Conservation (phyloP, 2,329 filamentous ascomycete species). For the Aspergillus sp. region DNA sequence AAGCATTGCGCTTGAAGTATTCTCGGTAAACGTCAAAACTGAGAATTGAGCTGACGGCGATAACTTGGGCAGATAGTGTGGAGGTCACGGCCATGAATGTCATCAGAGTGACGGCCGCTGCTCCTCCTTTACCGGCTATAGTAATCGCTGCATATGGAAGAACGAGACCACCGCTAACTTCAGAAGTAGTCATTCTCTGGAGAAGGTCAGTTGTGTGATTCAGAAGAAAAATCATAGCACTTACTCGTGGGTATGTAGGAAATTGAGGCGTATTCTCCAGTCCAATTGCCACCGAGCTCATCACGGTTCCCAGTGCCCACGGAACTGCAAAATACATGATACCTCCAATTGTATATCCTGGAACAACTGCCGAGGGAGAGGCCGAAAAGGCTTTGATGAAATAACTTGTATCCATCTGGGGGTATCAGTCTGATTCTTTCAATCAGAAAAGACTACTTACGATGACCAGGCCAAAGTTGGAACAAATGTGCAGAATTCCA, state of each 20-base stretch:
- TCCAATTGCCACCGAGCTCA: constrained; percentile 45
- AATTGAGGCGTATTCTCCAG: constrained; percentile 47
- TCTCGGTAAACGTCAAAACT: constrained; percentile 52
- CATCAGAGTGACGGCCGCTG: constrained; percentile 32
- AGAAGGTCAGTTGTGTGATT: neutral
- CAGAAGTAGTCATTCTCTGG: constrained; percentile 32
- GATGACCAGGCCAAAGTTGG: constrained; percentile 51
- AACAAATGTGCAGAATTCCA: constrained; percentile 45
- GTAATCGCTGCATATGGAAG: constrained; percentile 36
- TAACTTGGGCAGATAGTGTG: constrained; percentile 49
- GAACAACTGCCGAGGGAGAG: constrained; percentile 44
- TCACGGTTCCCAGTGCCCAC: constrained; percentile 49
- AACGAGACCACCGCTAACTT: constrained; percentile 34
- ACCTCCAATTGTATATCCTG: constrained; percentile 49
- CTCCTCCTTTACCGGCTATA: constrained; percentile 36
- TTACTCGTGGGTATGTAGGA: constrained; percentile 49
- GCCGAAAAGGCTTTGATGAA: constrained; percentile 52
- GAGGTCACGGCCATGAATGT: constrained; percentile 42
- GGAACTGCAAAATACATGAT: constrained; percentile 53
- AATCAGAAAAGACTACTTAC: constrained; percentile 17
- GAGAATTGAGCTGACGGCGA: constrained; percentile 51
- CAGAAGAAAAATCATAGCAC: neutral
- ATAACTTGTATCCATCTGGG: constrained; percentile 49
- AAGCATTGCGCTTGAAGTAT: constrained; percentile 45
- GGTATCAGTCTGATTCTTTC: neutral